phyloP scores from a whole-genome alignment of 2,329 filamentous ascomycete genomes.

The Ustulina deusta region DNA sequence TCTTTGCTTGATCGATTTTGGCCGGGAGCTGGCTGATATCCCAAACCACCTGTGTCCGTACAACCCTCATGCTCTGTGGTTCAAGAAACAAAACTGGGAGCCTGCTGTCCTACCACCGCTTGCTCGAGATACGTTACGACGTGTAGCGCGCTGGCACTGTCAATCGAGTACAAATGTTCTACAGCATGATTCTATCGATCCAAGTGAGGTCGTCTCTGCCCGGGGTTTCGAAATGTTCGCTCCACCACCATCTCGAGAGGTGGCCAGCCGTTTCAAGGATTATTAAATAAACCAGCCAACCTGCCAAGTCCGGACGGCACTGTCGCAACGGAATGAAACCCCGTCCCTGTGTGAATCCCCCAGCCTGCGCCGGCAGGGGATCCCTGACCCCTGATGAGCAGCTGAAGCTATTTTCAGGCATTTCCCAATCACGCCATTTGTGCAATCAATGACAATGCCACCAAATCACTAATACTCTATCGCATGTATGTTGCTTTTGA shows the following conservation, averaged over 20 bases:
- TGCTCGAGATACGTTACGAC: slow-evolving; percentile 1
- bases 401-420: slow-evolving; percentile 35
- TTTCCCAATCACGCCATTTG: slow-evolving; percentile 12
- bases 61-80: not conserved
- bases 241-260: not conserved
- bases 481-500: slow-evolving; percentile 9
- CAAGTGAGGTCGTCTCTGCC: not conserved
- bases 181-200: not conserved
- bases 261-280: not conserved
- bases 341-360: slow-evolving; percentile 27
- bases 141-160: not conserved
- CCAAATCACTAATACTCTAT: not conserved
- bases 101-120: not conserved
- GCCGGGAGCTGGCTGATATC: not conserved
- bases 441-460: slow-evolving; percentile 5
- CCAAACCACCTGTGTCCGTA: not conserved
- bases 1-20: not conserved
- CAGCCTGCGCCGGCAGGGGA: slow-evolving; percentile 18
- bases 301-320: slow-evolving; percentile 8
- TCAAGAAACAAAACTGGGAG: slow-evolving; percentile 8
- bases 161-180: slow-evolving; percentile 7
- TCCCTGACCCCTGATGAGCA: slow-evolving; percentile 16
- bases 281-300: slow-evolving; percentile 4
- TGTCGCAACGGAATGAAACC: not conserved
- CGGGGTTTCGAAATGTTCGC: not conserved